These are phyloP conservation scores for Nakataea oryzae DNA, from an alignment of 2,329 filamentous ascomycete species.

Conservation along the genomic window DNA sequence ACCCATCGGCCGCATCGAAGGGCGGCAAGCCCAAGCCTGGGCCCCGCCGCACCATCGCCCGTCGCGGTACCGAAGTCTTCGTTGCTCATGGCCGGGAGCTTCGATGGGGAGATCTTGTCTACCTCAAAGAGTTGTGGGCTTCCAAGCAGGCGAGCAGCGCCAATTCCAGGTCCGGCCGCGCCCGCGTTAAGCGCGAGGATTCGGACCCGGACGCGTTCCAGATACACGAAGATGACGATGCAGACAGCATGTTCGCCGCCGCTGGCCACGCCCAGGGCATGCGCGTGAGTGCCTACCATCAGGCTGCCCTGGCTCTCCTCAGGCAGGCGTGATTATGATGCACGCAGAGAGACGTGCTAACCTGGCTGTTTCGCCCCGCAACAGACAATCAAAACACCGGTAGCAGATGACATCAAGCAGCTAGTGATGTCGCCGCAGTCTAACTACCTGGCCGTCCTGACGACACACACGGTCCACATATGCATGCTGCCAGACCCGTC, in stretches of 20 bases:
- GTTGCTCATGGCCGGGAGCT: conserved; percentile 82
- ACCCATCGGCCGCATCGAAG: conserved; percentile 22
- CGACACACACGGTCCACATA: conserved; percentile 79
- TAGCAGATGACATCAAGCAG: conserved; percentile 75
- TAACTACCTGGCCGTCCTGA: conserved; percentile 75
- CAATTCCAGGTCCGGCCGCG: conserved; percentile 10
- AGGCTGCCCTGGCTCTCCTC: background rate
- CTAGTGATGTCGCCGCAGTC: conserved; percentile 74
- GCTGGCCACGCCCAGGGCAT: conserved; percentile 28
- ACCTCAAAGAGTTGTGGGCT: conserved; percentile 57
- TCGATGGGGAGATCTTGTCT: conserved; percentile 77
- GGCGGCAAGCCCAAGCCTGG: conserved; percentile 34
- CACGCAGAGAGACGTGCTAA: background rate
- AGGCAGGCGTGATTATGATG: background rate
- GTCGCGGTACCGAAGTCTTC: conserved; percentile 78
- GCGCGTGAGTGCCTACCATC: conserved; percentile 26
- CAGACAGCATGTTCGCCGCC: conserved; percentile 15
- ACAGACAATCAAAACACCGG: conserved; percentile 65
- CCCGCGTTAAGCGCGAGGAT: conserved; percentile 38
- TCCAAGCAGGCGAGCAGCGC: conserved; percentile 19
- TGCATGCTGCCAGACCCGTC: conserved; percentile 73
- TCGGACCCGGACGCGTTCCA: conserved; percentile 21
- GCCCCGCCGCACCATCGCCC: conserved; percentile 60
- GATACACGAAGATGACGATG: conserved; percentile 3
- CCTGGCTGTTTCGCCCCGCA: conserved; percentile 7